A percentile compares a stretch with the other conserved stretches of the same genome.
phyloP scores from a whole-genome alignment of 805 yeast genomes.

The Candida chauliodis region DNA sequence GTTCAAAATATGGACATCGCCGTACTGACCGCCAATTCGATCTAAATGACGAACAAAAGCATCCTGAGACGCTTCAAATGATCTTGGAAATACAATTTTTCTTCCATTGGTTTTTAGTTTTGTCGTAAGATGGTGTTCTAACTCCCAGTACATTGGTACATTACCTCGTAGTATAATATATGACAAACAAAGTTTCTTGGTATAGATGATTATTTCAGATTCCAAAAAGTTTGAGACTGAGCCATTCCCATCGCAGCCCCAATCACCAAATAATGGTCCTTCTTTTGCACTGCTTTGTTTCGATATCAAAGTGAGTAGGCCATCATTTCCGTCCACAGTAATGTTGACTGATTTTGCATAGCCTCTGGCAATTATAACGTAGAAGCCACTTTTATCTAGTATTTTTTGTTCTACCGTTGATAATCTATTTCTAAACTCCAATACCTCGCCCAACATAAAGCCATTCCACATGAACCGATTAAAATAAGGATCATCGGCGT shows the following conservation, averaged over 20 bases:
- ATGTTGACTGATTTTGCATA: slow-evolving; percentile 46
- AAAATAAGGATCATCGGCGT: slow-evolving; percentile 39
- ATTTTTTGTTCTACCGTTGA: slow-evolving; percentile 33
- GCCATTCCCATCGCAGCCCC: slow-evolving; percentile 58
- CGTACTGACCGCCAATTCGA: slow-evolving; percentile 42
- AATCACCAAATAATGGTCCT: slow-evolving; percentile 53
- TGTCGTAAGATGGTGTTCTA: slow-evolving; percentile 40
- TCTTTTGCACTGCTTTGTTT: slow-evolving; percentile 47
- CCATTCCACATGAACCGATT: slow-evolving; percentile 51
- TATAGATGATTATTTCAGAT: slow-evolving; percentile 46
- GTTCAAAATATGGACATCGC: slow-evolving; percentile 49
- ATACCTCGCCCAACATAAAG: slow-evolving; percentile 42
- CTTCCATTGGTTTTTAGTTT: slow-evolving; percentile 35
- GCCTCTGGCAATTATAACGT: slow-evolving; percentile 48
- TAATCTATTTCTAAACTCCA: slow-evolving; percentile 44
- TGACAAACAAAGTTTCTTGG: slow-evolving; percentile 38
- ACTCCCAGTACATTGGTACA: slow-evolving; percentile 54
- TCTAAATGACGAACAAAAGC: slow-evolving; percentile 52
- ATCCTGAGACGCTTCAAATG: slow-evolving; percentile 52
- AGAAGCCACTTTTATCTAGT: slow-evolving; percentile 47
- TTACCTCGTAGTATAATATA: slow-evolving; percentile 50
- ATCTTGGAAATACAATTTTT: slow-evolving; percentile 44
- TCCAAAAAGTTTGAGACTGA: slow-evolving; percentile 51
- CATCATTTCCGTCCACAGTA: slow-evolving; percentile 28
- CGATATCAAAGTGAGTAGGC: slow-evolving; percentile 46